Percentiles rank a stretch among this genome's conserved stretches.
Conservation (phyloP, 139 green algal species). For the Pleodorina starrii region DNA sequence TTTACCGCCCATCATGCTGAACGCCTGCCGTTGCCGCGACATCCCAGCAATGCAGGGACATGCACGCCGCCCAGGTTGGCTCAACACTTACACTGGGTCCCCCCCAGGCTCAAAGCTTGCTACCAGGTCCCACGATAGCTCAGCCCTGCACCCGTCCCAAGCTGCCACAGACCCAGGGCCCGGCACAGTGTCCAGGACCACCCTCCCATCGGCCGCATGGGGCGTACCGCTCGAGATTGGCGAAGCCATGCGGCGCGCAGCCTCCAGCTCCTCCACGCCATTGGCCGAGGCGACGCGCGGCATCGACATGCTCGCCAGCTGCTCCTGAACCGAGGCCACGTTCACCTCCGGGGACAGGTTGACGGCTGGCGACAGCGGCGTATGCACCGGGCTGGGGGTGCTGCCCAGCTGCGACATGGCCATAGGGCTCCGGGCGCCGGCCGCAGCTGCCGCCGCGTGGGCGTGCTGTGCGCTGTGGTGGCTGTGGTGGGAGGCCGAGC, state of each 20-base stretch:
- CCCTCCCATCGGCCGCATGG: too few species aligned
- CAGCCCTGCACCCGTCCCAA: too few species aligned
- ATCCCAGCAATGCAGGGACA: too few species aligned
- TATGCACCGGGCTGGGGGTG: constrained; percentile 44
- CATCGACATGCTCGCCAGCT: constrained; percentile 52
- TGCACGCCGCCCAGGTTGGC: too few species aligned
- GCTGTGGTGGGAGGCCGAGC: constrained; percentile 7
- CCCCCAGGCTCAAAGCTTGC: too few species aligned
- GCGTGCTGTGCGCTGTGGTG: neutral
- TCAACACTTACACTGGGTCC: too few species aligned
- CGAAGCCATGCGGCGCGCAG: constrained; percentile 41
- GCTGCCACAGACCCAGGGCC: too few species aligned
- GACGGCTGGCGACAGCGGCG: constrained; percentile 17
- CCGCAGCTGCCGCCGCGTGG: neutral
- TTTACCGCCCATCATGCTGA: too few species aligned
- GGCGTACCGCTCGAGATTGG: constrained; percentile 48
- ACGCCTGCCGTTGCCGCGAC: too few species aligned
- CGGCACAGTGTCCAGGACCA: too few species aligned
- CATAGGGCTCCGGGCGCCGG: constrained; percentile 18
- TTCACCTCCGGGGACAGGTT: constrained; percentile 37
- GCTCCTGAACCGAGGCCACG: constrained; percentile 44
- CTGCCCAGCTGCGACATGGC: constrained; percentile 31
- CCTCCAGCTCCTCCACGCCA: constrained; percentile 47
- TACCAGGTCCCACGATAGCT: too few species aligned
- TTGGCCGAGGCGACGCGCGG: constrained; percentile 33